A percentile compares a stretch with the other conserved stretches of the same genome.
phyloP scores from a whole-genome alignment of 164 flowering plant genomes.

The Euptelea pleiosperma region DNA sequence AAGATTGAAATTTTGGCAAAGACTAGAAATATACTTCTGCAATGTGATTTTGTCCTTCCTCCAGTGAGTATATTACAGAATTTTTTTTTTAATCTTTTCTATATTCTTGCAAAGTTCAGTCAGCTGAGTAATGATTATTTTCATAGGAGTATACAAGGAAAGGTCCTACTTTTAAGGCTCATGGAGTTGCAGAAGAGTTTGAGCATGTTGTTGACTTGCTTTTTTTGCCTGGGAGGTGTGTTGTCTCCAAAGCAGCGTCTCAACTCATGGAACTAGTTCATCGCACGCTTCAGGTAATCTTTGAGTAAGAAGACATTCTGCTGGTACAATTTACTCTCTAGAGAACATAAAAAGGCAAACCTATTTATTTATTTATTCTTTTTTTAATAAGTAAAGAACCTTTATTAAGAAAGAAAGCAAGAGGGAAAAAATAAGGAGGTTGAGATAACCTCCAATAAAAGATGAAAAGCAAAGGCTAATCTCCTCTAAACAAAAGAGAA shows the following conservation, averaged over 20 bases:
- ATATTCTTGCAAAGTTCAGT: slow-evolving; percentile 4
- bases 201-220: slow-evolving; percentile 54
- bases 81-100: not conserved
- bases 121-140: slow-evolving; percentile 3
- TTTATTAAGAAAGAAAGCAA: too few relatives aligned
- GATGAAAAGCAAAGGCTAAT: too few relatives aligned
- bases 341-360: too few relatives aligned
- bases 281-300: slow-evolving; percentile 63
- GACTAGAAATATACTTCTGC: slow-evolving; percentile 70
- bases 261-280: slow-evolving; percentile 80
- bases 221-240: slow-evolving; percentile 62
- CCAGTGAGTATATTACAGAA: slow-evolving; percentile 43
- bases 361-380: too few relatives aligned
- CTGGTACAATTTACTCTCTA: too few relatives aligned
- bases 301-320: not conserved
- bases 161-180: slow-evolving; percentile 18
- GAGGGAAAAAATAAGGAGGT: too few relatives aligned
- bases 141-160: slow-evolving; percentile 38
- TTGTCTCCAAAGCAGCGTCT: slow-evolving; percentile 74
- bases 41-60: slow-evolving; percentile 63
- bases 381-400: too few relatives aligned
- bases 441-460: too few relatives aligned
- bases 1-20: slow-evolving; percentile 75
- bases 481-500: too few relatives aligned
- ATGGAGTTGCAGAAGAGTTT: slow-evolving; percentile 20